Base-by-base conservation (phyloP, 805 yeast genomes). In the Candida ipomoeae region DNA sequence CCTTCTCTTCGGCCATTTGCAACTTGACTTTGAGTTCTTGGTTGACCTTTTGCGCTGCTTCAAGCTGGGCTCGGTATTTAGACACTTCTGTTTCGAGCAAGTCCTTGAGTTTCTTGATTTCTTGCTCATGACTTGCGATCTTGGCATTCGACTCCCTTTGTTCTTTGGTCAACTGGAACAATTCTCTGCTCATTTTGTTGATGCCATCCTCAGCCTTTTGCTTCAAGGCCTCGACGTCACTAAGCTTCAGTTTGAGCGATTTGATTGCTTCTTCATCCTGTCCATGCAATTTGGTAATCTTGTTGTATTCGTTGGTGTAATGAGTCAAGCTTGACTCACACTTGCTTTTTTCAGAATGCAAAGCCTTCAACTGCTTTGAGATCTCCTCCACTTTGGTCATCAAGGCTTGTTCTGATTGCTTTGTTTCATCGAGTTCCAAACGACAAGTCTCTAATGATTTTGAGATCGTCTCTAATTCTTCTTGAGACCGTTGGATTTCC, bases 181-280 rank as follows among this genome's bases (percentile, higher is more conserved):
- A 70, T 55, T 91, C 98, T 37, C 92, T 73, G 48, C 85, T 86
- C 96, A 91, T 87, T 58, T 89, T 90, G 62, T 90, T 90, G 46
- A 91, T 84, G 3, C 96, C 97, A 52, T 82, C 84, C 60, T 91
- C 97, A 1, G 92, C 87, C 55, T 79, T 84, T 23, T 74, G 74
- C 57, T 82, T 85, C 11, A 76, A 78, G 7, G 63, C 65, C 40
- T 69, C 74, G 6, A 69, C 49, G 1, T 61, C 52, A 3, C 61
- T 62, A 14, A 76, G 57, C 51, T 73, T 72, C 2, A 52, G 51
- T 38, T 66, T 65, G 15, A 77, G 55, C 15, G 61, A 59, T 32
- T 65, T 66, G 15, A 66, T 42, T 0, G 62, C 46, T 11, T 64
- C 73, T 6, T 57, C 63, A 10, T 68, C 55, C 1, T 54, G 39